A percentile compares a stretch with the other conserved stretches of the same genome.
These are phyloP conservation scores for Chlorella vulgaris DNA, from an alignment of 139 green algal species.

Conservation along the genomic window DNA sequence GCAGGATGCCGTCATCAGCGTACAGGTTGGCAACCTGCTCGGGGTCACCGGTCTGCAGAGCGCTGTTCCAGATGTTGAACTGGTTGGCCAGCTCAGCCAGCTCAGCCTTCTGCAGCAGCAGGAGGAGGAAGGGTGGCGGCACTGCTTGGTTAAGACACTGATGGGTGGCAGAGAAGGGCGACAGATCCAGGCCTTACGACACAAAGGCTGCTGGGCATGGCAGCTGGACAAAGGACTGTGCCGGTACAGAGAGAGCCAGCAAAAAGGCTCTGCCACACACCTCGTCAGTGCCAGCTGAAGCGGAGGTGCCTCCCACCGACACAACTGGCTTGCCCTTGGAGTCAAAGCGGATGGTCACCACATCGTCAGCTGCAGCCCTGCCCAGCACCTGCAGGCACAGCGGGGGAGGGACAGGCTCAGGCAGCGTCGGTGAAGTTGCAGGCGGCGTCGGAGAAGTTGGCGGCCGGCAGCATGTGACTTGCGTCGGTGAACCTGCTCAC, in stretches of 20 bases:
- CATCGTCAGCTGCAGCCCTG: no score
- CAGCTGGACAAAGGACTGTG: no score
- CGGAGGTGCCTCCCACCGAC: background rate
- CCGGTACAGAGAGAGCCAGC: no score
- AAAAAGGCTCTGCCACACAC: no score
- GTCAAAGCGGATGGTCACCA: background rate
- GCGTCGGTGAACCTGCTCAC: background rate
- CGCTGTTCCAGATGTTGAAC: background rate
- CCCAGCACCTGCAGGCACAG: background rate
- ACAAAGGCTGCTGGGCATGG: no score
- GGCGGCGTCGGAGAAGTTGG: background rate
- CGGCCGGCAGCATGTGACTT: background rate
- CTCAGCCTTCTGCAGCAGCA: constrained; percentile 3
- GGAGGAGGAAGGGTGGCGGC: background rate
- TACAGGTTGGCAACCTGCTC: background rate
- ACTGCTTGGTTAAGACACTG: background rate
- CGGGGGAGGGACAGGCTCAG: background rate
- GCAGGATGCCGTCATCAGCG: background rate
- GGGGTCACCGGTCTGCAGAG: constrained; percentile 1
- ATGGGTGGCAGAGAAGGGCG: background rate
- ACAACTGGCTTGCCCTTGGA: background rate
- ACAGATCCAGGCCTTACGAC: no score
- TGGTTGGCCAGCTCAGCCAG: background rate
- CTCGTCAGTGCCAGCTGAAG: background rate
- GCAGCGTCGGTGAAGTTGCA: no score